Conservation (phyloP, 768 basidiomycete genomes). For the Kwoniella shandongensis region DNA sequence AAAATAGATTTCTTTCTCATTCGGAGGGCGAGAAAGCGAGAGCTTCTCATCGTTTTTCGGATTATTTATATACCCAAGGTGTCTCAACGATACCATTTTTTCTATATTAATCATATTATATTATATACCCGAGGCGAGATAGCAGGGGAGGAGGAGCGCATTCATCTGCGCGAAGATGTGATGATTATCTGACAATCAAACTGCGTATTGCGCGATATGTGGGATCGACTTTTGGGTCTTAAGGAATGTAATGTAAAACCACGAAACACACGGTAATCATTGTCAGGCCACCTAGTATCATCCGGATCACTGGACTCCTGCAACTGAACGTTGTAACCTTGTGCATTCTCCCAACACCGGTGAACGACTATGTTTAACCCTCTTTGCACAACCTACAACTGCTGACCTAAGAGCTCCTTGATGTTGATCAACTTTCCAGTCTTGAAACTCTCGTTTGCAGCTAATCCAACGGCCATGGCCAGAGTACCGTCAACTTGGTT, state of each 20-base stretch:
- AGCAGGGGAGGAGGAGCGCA: not conserved
- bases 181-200: too few relatives aligned
- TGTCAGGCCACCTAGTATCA: too few relatives aligned
- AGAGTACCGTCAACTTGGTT: conserved; percentile 58
- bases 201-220: too few relatives aligned
- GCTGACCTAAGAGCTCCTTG: conserved; percentile 46
- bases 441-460: conserved; percentile 60
- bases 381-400: conserved; percentile 9
- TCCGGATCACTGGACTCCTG: too few relatives aligned
- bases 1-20: not conserved
- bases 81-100: conserved; percentile 20
- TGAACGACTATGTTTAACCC: too few relatives aligned
- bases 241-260: too few relatives aligned
- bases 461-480: conserved; percentile 58
- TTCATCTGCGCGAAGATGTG: conserved; percentile 8
- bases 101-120: conserved; percentile 8
- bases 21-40: too few relatives aligned
- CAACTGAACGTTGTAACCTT: too few relatives aligned
- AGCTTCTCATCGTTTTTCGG: not conserved
- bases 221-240: too few relatives aligned
- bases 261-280: too few relatives aligned
- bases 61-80: conserved; percentile 5
- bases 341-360: too few relatives aligned
- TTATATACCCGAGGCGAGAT: not conserved
- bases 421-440: conserved; percentile 57